These are phyloP conservation scores for Phytopythium sindhum DNA, from an alignment of 352 stramenopile genomes.

Conservation along the genomic window DNA sequence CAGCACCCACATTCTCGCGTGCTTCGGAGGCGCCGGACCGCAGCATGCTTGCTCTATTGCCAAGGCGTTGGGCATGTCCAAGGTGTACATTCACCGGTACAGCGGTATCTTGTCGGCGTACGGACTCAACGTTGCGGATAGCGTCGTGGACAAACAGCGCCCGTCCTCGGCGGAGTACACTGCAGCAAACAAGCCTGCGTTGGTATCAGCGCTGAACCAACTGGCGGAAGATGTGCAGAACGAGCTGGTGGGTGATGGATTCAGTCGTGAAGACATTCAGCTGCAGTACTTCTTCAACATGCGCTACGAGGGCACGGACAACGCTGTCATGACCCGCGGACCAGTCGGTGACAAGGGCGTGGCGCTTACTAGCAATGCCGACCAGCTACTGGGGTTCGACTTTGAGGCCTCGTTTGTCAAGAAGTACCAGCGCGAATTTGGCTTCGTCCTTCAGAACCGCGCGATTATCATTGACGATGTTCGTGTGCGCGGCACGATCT, in stretches of 20 bases:
- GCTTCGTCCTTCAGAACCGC: conserved; percentile 94
- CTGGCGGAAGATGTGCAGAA: conserved; percentile 59
- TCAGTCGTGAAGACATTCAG: conserved; percentile 89
- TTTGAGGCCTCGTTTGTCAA: conserved; percentile 86
- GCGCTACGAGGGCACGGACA: conserved; percentile 98
- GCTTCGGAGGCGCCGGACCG: conserved; percentile 97
- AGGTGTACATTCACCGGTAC: conserved; percentile 98
- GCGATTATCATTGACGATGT: conserved; percentile 96
- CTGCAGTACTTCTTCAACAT: conserved; percentile 98
- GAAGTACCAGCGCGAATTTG: conserved; percentile 97
- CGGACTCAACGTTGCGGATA: conserved; percentile 95
- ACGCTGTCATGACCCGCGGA: conserved; percentile 94
- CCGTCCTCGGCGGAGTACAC: conserved; percentile 77
- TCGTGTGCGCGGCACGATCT: conserved; percentile 94
- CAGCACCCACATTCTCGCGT: conserved; percentile 94
- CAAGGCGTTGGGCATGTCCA: conserved; percentile 95
- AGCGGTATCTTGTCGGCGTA: conserved; percentile 98
- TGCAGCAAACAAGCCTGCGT: conserved; percentile 34
- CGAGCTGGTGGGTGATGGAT: conserved; percentile 74
- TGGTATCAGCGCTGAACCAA: conserved; percentile 45
- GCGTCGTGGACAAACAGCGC: conserved; percentile 96
- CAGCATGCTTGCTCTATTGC: conserved; percentile 98
- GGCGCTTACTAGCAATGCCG: conserved; percentile 21
- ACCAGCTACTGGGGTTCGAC: conserved; percentile 65
- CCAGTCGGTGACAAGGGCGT: conserved; percentile 42